phyloP scores from a whole-genome alignment of 352 stramenopile genomes.

The Elongisporangium undulatum region DNA sequence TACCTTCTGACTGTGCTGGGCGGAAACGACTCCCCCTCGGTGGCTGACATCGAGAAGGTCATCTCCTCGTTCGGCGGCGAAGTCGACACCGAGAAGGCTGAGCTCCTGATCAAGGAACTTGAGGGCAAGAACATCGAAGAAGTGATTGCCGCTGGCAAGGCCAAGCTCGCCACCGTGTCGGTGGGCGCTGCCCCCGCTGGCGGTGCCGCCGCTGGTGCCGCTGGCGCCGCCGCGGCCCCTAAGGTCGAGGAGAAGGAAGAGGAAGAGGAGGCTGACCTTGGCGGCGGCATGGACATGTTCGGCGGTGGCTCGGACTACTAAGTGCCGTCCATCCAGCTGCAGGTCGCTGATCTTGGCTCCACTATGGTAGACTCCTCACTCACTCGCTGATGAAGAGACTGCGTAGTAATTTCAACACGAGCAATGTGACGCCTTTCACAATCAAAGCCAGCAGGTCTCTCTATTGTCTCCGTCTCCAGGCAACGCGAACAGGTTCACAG shows the following conservation, averaged over 20 bases:
- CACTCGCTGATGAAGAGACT: background rate
- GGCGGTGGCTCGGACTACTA: conserved; percentile 81
- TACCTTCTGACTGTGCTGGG: conserved; percentile 85
- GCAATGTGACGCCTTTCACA: conserved; percentile 37
- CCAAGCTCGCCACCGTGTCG: conserved; percentile 79
- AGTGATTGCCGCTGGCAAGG: conserved; percentile 80
- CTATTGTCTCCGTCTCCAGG: background rate
- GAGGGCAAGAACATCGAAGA: conserved; percentile 88
- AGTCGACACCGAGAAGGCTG: conserved; percentile 73
- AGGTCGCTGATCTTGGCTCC: background rate
- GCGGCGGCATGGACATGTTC: conserved; percentile 85
- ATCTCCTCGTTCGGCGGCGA: conserved; percentile 78
- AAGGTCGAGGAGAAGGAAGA: conserved; percentile 60
- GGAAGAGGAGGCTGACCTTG: conserved; percentile 78
- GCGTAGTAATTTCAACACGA: conserved; percentile 5
- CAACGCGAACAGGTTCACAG: background rate
- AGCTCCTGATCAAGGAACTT: conserved; percentile 83
- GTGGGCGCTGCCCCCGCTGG: conserved; percentile 48
- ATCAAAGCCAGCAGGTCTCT: background rate
- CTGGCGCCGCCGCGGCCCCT: conserved; percentile 30
- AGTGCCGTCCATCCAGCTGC: conserved; percentile 13
- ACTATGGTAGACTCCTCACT: background rate
- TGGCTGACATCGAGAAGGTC: conserved; percentile 83
- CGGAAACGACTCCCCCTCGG: conserved; percentile 72
- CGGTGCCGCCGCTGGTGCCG: conserved; percentile 27